These are phyloP conservation scores for Podospora anserina DNA, from an alignment of 495 filamentous ascomycete species.

Conservation along the genomic window DNA sequence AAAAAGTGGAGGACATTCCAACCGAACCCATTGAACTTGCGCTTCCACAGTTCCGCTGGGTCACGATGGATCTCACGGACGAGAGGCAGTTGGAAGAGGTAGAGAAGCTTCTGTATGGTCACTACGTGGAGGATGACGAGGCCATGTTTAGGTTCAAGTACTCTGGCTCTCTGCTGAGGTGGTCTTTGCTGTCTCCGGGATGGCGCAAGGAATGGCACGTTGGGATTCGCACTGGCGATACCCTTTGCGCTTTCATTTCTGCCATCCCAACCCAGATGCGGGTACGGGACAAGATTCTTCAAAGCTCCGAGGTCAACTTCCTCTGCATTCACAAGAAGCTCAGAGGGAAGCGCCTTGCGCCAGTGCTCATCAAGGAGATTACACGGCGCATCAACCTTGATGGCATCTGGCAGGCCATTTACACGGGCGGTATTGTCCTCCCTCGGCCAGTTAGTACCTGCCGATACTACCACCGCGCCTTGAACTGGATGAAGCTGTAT, in stretches of 20 bases:
- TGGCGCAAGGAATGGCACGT: conserved; percentile 96
- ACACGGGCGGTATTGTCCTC: conserved; percentile 86
- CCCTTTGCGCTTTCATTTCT: conserved; percentile 91
- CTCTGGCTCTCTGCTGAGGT: conserved; percentile 80
- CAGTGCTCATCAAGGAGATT: conserved; percentile 94
- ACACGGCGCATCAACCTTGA: conserved; percentile 81
- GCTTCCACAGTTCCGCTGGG: conserved; percentile 86
- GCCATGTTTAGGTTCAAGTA: conserved; percentile 98
- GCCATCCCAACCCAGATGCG: conserved; percentile 80
- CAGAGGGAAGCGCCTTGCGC: conserved; percentile 83
- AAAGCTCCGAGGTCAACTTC: conserved; percentile 92
- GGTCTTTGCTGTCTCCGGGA: conserved; percentile 92
- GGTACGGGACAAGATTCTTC: conserved; percentile 70
- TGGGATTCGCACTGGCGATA: conserved; percentile 77
- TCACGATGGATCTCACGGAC: conserved; percentile 75
- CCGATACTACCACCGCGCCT: conserved; percentile 86
- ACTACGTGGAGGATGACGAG: conserved; percentile 95
- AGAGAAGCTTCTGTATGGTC: conserved; percentile 80
- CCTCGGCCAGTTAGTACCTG: conserved; percentile 89
- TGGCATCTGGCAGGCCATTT: conserved; percentile 88
- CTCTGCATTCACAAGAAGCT: conserved; percentile 98
- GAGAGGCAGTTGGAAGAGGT: conserved; percentile 67
- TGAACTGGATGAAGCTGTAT: conserved; percentile 94
- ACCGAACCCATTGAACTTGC: conserved; percentile 61
- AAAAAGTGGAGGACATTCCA: conserved; percentile 70